Base-by-base conservation (phyloP, 768 basidiomycete genomes). In the Tylopilus vinaceipallidus region DNA sequence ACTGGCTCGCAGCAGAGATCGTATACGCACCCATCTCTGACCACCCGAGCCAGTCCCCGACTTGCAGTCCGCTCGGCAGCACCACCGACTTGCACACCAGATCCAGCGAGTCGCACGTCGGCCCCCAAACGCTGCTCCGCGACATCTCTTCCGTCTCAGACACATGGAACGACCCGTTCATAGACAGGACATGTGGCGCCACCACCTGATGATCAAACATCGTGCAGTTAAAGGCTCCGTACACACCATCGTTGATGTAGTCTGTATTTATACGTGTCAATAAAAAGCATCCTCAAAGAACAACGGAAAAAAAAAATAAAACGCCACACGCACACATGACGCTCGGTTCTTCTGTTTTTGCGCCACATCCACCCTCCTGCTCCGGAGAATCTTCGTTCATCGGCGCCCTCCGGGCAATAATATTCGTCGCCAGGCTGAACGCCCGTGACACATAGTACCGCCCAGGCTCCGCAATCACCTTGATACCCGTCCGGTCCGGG, bases 201-300 rank as follows among this genome's bases (percentile, higher is more conserved):
- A 86, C 86, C 50, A 79, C 76, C 65, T 95, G 94, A 71, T 99
- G 97, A 71, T 98, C 97, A 71, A 98, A 98, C 64, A 98, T 76
- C 71, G 94, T 94, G 73, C 91, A 94, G 75, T 95, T 94, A 77
- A 95, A 94, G 19, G 92, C 84, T 43, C 95, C 94, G 69, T 99
- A 99, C 34, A 99, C 93, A 37, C 97, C 97, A 68, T 98, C 95
- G 73, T 98, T 98, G 80, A 98, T 93, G 76, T 98, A 98, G 75
- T 98, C 94, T 97, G 68, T 29, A 30, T 47, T 37, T 41, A 42
- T 47, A 29, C n/a, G 2, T 47, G 26, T 49, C 30, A 57, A 43
- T 27, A 33, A 50, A 49, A 36, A 36, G n/a, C 30, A 37, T 16
- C 17, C 16, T 29, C 12, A n/a, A n/a, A n/a, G n/a, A n/a, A n/a